Base-by-base conservation (phyloP, 2,329 filamentous ascomycete genomes). In the Exophiala lecanii-corni region DNA sequence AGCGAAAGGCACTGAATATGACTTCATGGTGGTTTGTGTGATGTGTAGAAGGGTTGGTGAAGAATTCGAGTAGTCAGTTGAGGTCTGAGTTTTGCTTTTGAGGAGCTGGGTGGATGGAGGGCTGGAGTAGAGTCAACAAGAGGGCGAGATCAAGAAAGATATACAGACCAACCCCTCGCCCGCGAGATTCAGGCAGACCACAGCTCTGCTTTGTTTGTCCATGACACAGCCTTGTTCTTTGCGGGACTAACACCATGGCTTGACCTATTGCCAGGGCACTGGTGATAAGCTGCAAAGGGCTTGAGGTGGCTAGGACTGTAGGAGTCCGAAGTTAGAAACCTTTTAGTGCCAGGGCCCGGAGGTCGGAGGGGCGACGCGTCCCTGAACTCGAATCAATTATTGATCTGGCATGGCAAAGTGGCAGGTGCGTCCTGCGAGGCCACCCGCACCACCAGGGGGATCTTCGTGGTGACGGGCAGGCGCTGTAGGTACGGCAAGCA, bases 1-100 rank as follows among this genome's bases (percentile, higher is more conserved):
- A 12, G 51, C 45, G 39, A 51, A 40, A 26, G 45, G 48, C 36
- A 53, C 20, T 13, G 40, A 28, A 41, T 48, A 53, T 17, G 49
- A 50, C 50, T 55, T 55, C 52, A 55, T 55, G 39, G 26, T 39
- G 39, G 19, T 18, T 39, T 31, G 45, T 36, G 33, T 42, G 33
- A 31, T 17, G 30, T 35, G 31, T 18, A 36, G 32, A 36, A n/a
- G n/a, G n/a, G n/a, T n/a, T n/a, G n/a, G n/a, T n/a, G n/a, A n/a
- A n/a, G n/a, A n/a, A n/a, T n/a, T n/a, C n/a, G n/a, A n/a, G n/a
- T n/a, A n/a, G n/a, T n/a, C n/a, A n/a, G n/a, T n/a, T n/a, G n/a
- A n/a, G n/a, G n/a, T n/a, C n/a, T n/a, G n/a, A n/a, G n/a, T n/a
- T n/a, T n/a, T n/a, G n/a, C n/a, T 30, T 26, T 31, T 18, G 25